Evolutionary conservation across 2,329 filamentous ascomycete species (phyloP), one percentile per base, ranked within the genome.

Genomic region (Fusarium incarnatum): DNA sequence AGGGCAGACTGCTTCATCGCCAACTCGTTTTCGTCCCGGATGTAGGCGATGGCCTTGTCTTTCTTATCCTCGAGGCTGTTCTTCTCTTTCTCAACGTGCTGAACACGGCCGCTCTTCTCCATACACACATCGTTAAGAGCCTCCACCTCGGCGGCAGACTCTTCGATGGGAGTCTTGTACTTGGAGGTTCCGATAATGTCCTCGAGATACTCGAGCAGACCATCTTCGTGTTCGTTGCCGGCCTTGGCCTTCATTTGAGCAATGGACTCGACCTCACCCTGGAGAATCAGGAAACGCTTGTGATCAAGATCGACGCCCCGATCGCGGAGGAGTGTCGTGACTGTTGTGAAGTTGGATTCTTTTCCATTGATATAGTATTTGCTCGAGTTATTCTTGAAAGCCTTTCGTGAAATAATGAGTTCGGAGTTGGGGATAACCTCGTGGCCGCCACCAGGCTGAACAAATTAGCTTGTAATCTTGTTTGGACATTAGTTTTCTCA

Each of bases 191-290:
- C 96, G 74, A 99, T 98, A 67, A 99, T 99, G 76, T 99, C 96
- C 79, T 99, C 96, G 0, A 99, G 88, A 71, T 99, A 99, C 79
- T 99, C 96, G 20, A 99, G 86, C 6, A 99, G 87, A 15, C 96
- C 96, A 76, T 99, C 96, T 66, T 99, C 96, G 77, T 98, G 95
- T 79, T 99, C 96, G 74, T 93, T 95, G 44, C 88, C 91, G 6
- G 97, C 96, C 80, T 99, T 99, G 20, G 97, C 87, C 81, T 99
- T 99, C 96, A 99, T 99, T 81, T 98, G 96, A 9, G 96, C 95
- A 77, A 99, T 99, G 0, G 95, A 98, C 80, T 99, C 96, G 63
- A 99, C 96, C 79, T 99, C 96, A 77, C 96, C 96, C 80, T 99
- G 96, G 13, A 99, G 84, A 77, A 99, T 99, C 56, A 99, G 83